A percentile compares a stretch with the other conserved stretches of the same genome.
phyloP scores from a whole-genome alignment of 495 filamentous ascomycete genomes.

The Aspergillus affinis region DNA sequence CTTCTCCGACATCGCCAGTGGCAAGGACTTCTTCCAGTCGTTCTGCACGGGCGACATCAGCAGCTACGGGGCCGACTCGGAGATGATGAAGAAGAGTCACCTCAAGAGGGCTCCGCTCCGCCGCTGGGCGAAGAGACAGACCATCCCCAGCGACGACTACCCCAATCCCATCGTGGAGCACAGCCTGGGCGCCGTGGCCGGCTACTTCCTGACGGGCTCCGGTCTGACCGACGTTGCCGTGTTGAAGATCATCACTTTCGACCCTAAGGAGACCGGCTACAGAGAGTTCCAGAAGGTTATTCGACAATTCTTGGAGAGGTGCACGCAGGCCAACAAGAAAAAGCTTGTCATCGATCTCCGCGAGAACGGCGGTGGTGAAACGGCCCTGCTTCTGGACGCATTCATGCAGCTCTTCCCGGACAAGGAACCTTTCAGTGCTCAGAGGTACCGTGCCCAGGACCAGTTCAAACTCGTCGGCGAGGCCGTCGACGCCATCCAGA shows the following conservation, averaged over 20 bases:
- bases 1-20: conserved; percentile 5
- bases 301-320: conserved; percentile 39
- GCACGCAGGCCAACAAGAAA: conserved; percentile 33
- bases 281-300: conserved; percentile 38
- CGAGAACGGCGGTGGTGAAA: conserved; percentile 45
- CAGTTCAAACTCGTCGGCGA: conserved; percentile 42
- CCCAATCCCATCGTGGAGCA: conserved; percentile 12
- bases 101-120: background rate
- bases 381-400: conserved; percentile 41
- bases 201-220: conserved; percentile 36
- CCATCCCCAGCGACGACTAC: conserved; percentile 12
- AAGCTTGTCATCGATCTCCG: conserved; percentile 54
- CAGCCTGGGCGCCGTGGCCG: conserved; percentile 24
- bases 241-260: conserved; percentile 52
- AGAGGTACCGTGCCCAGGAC: conserved; percentile 42
- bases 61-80: background rate
- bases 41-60: conserved; percentile 8
- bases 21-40: conserved; percentile 8
- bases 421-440: conserved; percentile 41
- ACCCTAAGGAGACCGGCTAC: conserved; percentile 21
- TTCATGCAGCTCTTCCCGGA: conserved; percentile 56
- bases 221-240: conserved; percentile 37
- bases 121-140: background rate
- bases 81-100: background rate
- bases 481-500: conserved; percentile 4